phyloP scores from a whole-genome alignment of 768 basidiomycete genomes.

The Fomitopsis pulvina region DNA sequence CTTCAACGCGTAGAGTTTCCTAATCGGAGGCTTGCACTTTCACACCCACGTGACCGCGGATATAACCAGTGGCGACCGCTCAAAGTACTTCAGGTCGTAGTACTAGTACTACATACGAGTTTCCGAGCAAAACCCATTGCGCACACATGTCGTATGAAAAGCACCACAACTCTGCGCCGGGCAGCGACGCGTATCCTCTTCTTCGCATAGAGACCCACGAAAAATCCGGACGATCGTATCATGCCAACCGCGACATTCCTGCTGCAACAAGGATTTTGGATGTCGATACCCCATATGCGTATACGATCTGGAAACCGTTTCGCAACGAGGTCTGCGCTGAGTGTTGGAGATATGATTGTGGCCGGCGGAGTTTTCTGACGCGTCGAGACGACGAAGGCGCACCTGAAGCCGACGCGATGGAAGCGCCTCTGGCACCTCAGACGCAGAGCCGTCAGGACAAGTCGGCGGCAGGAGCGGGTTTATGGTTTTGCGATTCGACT shows the following conservation, averaged over 20 bases:
- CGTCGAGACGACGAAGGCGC: conserved; percentile 20
- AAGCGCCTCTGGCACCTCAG: background rate
- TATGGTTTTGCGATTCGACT: conserved; percentile 49
- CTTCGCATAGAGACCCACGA: conserved; percentile 13
- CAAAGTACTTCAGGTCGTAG: no score
- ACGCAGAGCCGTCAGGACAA: background rate
- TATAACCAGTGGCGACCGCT: no score
- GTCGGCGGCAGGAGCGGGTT: conserved; percentile 23
- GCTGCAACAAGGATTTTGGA: conserved; percentile 14
- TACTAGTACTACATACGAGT: no score
- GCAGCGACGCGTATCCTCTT: conserved; percentile 1
- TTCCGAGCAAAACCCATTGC: no score
- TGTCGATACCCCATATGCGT: conserved; percentile 42
- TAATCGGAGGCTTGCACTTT: no score
- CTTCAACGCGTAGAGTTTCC: no score
- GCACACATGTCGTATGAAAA: no score
- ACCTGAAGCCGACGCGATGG: background rate
- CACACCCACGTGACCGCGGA: no score
- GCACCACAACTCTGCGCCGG: no score
- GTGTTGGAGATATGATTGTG: conserved; percentile 55
- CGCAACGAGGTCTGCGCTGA: conserved; percentile 60
- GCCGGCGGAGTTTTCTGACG: conserved; percentile 23
- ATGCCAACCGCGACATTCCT: conserved; percentile 12
- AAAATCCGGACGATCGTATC: conserved; percentile 19
- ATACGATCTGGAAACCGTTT: conserved; percentile 55